Percentiles rank a stretch among this genome's conserved stretches.
Conservation (phyloP, 345 rosid genomes). For the Psidium friedrichsthalianum region DNA sequence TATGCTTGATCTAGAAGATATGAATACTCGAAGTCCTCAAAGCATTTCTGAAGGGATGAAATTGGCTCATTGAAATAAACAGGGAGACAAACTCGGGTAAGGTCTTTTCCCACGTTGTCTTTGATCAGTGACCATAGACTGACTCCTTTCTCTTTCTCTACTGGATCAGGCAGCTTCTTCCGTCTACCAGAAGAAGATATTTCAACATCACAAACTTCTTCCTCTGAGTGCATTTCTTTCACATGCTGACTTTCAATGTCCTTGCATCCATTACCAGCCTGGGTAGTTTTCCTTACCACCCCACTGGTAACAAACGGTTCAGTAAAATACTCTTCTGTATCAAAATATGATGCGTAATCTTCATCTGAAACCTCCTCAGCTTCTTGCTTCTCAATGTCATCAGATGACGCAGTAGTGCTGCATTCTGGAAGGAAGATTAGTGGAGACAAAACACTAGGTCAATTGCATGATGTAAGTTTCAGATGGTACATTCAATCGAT, state of each 20-base stretch:
- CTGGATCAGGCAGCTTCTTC: constrained; percentile 79
- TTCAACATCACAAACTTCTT: constrained; percentile 17
- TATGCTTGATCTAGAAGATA: constrained; percentile 85
- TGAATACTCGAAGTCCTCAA: constrained; percentile 93
- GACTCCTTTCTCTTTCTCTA: constrained; percentile 93
- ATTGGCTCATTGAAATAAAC: constrained; percentile 96
- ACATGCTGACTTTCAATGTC: constrained; percentile 7
- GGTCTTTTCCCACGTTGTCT: constrained; percentile 98
- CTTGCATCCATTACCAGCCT: constrained; percentile 12
- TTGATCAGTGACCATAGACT: constrained; percentile 99
- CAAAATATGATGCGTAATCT: constrained; percentile 66
- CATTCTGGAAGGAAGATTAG: constrained; percentile 55
- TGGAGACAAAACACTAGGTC: neutral
- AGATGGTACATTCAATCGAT: neutral
- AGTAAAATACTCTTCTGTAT: constrained; percentile 54
- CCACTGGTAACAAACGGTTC: constrained; percentile 33
- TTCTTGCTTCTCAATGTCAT: constrained; percentile 87
- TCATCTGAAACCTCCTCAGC: constrained; percentile 81
- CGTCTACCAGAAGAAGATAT: constrained; percentile 49
- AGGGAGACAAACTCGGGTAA: constrained; percentile 91
- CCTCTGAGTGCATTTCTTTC: constrained; percentile 26
- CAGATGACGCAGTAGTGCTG: constrained; percentile 97
- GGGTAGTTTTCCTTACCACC: constrained; percentile 16
- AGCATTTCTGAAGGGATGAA: constrained; percentile 96
- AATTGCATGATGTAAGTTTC: neutral